Evolutionary conservation across 371 early-diverging fungal species (phyloP), one percentile per base, ranked within the genome.

Genomic region (Circinella minor): DNA sequence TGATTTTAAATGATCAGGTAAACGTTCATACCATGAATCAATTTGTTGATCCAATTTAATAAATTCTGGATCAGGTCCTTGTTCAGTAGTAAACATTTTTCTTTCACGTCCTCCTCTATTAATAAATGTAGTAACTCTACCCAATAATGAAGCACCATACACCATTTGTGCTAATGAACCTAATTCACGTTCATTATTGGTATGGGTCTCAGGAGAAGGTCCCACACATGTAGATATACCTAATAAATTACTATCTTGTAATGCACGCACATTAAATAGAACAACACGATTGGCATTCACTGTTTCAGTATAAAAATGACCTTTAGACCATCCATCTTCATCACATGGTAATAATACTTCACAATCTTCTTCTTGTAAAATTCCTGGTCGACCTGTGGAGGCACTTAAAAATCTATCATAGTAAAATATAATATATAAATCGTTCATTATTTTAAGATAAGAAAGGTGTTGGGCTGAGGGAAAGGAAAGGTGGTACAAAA

Each of bases 321-420:
- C 83, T 20, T 70, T 76, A 36, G 78, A 66, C 86, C 85, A 81
- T 7, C 76, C 81, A 36, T 74, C 69, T 48, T 88, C 83, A 61
- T 87, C 87, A n/a, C 81, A 78, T 4, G 90, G 87, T 15, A 88
- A 63, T 3, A 86, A 67, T 13, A 86, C 79, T 43, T 87, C 82
- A 43, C 85, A 84, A 63, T 90, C 90, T 27, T 79, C 77, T 39
- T 83, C 83, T 49, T 86, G 82, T n/a, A 90, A 71, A 66, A 85
- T 75, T 10, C 74, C 60, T 4, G 89, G 88, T 54, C 85, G 76
- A n/a, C 87, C 89, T 5, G 88, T 84, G 6, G 81, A 77, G 1
- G 87, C 76, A 61, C 84, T 81, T 17, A 70, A 20, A 5, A 84
- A 67, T 61, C 83, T 83, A 27, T 27, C 1, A 27, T 27, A 27